Evolutionary conservation across 805 yeast species (phyloP).

Genomic region (Lipomyces yamanashiensis): DNA sequence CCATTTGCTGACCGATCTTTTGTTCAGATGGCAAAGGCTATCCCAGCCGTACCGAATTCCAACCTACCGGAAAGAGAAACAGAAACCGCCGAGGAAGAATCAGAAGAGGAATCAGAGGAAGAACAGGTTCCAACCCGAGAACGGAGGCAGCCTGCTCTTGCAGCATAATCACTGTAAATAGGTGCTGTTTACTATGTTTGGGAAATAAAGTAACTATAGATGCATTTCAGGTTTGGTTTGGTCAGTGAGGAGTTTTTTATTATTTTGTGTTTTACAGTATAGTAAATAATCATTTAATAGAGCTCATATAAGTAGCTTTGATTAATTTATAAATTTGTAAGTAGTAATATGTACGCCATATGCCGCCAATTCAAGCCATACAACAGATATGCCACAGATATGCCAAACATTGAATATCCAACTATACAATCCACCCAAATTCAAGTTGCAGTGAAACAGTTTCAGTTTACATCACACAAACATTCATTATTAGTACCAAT

Average conservation of each 20-base stretch:
- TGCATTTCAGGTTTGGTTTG: too few species aligned
- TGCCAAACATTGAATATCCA: too few species aligned
- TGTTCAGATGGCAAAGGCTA: constrained; percentile 21
- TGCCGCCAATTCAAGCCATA: too few species aligned
- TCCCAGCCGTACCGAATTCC: constrained; percentile 24
- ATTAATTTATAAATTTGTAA: too few species aligned
- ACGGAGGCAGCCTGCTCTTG: constrained; percentile 15
- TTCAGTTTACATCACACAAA: not conserved
- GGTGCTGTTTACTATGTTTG: not conserved
- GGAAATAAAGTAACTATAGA: not conserved
- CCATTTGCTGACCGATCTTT: not conserved
- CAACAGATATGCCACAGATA: too few species aligned
- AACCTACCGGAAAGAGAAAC: constrained; percentile 37
- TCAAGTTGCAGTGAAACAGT: not conserved
- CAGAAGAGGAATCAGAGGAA: constrained; percentile 34
- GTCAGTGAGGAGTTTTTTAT: too few species aligned
- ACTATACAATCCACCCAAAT: not conserved
- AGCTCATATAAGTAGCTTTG: too few species aligned
- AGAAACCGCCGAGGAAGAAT: constrained; percentile 36
- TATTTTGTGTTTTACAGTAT: too few species aligned
- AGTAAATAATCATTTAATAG: too few species aligned
- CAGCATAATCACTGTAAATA: constrained; percentile 3
- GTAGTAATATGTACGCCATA: too few species aligned
- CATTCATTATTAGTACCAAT: not conserved
- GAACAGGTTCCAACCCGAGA: constrained; percentile 31